phyloP scores from a whole-genome alignment of 768 basidiomycete genomes.

The Tricholoma matsutake region DNA sequence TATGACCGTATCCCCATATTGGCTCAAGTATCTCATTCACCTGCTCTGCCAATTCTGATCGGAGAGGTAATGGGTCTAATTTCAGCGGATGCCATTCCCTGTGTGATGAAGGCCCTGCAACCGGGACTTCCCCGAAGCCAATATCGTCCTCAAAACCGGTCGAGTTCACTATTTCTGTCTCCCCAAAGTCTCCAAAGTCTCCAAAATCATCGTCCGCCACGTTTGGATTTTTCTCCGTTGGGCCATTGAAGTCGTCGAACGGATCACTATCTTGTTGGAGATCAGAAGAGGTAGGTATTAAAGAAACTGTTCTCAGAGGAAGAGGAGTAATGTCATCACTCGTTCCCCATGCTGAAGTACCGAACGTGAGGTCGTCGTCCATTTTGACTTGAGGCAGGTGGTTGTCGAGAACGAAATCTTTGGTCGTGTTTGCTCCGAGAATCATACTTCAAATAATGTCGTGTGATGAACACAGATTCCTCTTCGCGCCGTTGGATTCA shows the following conservation, averaged over 20 bases:
- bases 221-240: constrained; percentile 41
- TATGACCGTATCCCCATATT: constrained; percentile 56
- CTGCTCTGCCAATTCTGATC: constrained; percentile 53
- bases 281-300: constrained; percentile 22
- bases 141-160: constrained; percentile 35
- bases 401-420: constrained; percentile 17
- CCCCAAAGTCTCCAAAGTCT: constrained; percentile 87
- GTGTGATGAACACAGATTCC: constrained; percentile 44
- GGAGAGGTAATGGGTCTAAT: constrained; percentile 63
- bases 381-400: constrained; percentile 29
- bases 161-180: constrained; percentile 38
- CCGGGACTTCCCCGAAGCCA: constrained; percentile 34
- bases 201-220: constrained; percentile 75
- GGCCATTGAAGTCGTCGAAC: constrained; percentile 59
- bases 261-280: constrained; percentile 32
- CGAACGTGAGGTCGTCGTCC: constrained; percentile 74
- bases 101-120: constrained; percentile 41
- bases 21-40: constrained; percentile 64
- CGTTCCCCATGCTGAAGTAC: constrained; percentile 70
- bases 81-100: constrained; percentile 58
- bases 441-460: constrained; percentile 19
- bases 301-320: constrained; percentile 21
- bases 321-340: constrained; percentile 33
- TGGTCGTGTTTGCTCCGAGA: constrained; percentile 28
- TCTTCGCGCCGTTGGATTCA: constrained; percentile 58